phyloP scores from a whole-genome alignment of 495 filamentous ascomycete genomes.

The Apiosordaria backusii region DNA sequence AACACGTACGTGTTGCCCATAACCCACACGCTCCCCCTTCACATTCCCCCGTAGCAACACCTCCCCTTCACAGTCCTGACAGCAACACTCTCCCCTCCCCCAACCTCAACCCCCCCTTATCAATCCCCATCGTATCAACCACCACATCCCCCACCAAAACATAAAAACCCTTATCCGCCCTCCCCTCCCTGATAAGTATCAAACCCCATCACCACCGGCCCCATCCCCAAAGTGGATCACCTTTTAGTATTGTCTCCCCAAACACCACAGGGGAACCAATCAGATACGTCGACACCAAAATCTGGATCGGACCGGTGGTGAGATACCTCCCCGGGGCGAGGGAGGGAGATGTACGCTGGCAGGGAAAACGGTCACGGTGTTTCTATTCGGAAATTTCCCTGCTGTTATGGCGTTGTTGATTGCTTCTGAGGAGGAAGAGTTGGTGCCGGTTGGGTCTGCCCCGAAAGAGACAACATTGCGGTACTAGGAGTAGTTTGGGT shows the following conservation, averaged over 20 bases:
- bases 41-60: slow-evolving; percentile 20
- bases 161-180: slow-evolving; percentile 68
- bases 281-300: slow-evolving; percentile 40
- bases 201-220: slow-evolving; percentile 26
- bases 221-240: slow-evolving; percentile 38
- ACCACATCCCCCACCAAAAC: slow-evolving; percentile 70
- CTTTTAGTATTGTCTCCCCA: slow-evolving; percentile 54
- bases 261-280: slow-evolving; percentile 61
- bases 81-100: slow-evolving; percentile 28
- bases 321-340: slow-evolving; percentile 54
- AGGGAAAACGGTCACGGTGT: slow-evolving; percentile 53
- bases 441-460: slow-evolving; percentile 49
- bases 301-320: slow-evolving; percentile 48
- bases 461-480: slow-evolving; percentile 55
- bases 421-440: slow-evolving; percentile 43
- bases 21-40: slow-evolving; percentile 24
- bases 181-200: slow-evolving; percentile 50
- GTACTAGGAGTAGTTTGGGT: slow-evolving; percentile 50
- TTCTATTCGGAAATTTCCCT: slow-evolving; percentile 26
- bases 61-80: slow-evolving; percentile 24
- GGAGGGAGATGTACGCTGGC: slow-evolving; percentile 58
- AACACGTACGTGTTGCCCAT: slow-evolving; percentile 29
- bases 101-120: slow-evolving; percentile 29
- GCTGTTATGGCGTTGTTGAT: neutral
- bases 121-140: slow-evolving; percentile 53